Base-by-base conservation (phyloP, 495 filamentous ascomycete species). In the Astrocystis sublimbata region DNA sequence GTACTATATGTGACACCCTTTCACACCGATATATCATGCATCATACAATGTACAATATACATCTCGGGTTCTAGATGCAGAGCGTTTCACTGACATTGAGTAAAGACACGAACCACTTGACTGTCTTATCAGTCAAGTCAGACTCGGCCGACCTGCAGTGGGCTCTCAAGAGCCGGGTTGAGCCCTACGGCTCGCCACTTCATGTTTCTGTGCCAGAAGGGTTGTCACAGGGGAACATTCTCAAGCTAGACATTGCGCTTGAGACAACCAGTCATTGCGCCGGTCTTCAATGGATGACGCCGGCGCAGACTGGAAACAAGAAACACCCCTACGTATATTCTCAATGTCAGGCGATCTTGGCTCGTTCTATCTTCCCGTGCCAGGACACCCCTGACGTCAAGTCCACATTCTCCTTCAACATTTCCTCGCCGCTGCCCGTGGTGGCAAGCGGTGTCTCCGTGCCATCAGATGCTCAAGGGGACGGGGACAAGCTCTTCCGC, bases 341-440 rank as follows among this genome's bases (percentile, higher is more conserved):
- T 38, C 93, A 98, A 84, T 96, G 92, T 75, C 93, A 98, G 78
- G 92, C 93, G 40, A 98, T 98, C 65, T 91, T 97, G 67, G 91
- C 89, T 26, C 85, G 93, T 51, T 96, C 92, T 23, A 82, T 97
- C 56, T 96, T 97, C 74, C 94, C 94, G 12, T 97, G 92, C 74
- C 93, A 98, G 79, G 93, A 98, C 74, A 97, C 94, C 0, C 93
- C 93, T 24, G 92, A 96, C 71, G 87, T 97, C 62, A 98, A 98
- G 76, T 90, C 88, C 42, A 93, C 91, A 4, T 91, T 92, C 75
- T 83, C 88, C 57, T 96, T 97, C 75, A 89, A 87, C 66, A 91
- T 98, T 71, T 85, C 85, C 35, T 96, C 92, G 19, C 88, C 92
- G 6, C 82, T 96, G 10, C 91, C 92, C 4, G 92, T 97, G 41